Percentiles rank a stretch among this genome's conserved stretches.
These are phyloP conservation scores for Clonostachys rosea DNA, from an alignment of 2,329 filamentous ascomycete genomes.

Conservation along the genomic window DNA sequence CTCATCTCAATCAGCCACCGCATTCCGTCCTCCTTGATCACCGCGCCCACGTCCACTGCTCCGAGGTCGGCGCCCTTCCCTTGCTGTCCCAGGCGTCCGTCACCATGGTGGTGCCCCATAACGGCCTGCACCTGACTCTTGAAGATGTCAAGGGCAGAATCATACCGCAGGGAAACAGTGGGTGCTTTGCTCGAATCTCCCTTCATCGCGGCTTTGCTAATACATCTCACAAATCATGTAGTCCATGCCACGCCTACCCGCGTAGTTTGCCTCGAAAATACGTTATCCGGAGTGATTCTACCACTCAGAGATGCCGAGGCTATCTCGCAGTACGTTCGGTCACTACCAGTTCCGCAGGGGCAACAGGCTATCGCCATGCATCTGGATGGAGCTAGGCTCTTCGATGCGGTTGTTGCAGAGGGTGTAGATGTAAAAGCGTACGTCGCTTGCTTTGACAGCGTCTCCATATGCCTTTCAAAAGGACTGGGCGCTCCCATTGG, in stretches of 20 bases:
- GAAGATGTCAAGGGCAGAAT: slow-evolving; percentile 68
- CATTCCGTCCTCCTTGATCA: slow-evolving; percentile 76
- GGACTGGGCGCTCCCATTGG: slow-evolving; percentile 79
- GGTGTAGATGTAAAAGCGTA: slow-evolving; percentile 64
- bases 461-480: slow-evolving; percentile 78
- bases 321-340: slow-evolving; percentile 66
- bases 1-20: slow-evolving; percentile 74
- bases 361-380: slow-evolving; percentile 62
- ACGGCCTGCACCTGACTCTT: slow-evolving; percentile 69
- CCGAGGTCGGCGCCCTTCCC: slow-evolving; percentile 60
- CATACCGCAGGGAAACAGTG: slow-evolving; percentile 56
- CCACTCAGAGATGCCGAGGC: slow-evolving; percentile 66
- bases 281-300: slow-evolving; percentile 73
- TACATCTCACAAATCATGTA: no score
- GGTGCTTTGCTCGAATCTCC: no score
- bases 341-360: slow-evolving; percentile 8
- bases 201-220: no score
- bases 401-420: slow-evolving; percentile 73
- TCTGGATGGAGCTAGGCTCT: slow-evolving; percentile 74
- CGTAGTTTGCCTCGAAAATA: slow-evolving; percentile 83
- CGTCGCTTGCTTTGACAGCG: slow-evolving; percentile 64
- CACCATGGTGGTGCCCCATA: slow-evolving; percentile 62
- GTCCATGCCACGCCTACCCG: slow-evolving; percentile 76
- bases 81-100: slow-evolving; percentile 64
- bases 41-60: slow-evolving; percentile 70